Conservation (phyloP, 805 yeast species). For the Saccharomyces kudriavzevii region DNA sequence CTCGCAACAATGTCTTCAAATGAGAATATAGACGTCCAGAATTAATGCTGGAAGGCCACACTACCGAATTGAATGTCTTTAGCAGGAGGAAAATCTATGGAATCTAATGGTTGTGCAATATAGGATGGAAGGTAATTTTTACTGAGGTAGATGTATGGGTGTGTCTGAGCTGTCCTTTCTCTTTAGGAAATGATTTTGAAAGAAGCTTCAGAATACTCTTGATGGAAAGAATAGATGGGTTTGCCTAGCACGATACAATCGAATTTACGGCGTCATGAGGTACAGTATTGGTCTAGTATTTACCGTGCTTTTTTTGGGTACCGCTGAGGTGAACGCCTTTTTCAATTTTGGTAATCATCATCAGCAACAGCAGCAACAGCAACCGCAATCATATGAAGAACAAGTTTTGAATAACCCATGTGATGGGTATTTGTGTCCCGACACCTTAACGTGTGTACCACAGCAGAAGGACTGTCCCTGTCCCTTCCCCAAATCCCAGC, state of each 20-base stretch:
- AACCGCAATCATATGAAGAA: conserved; percentile 30
- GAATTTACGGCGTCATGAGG: not conserved
- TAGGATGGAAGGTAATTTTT: not conserved
- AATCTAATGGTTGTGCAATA: not conserved
- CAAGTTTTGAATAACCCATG: conserved; percentile 41
- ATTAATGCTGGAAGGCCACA: not conserved
- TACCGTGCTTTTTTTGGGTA: not conserved
- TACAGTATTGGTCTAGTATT: not conserved
- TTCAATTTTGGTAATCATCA: conserved; percentile 36
- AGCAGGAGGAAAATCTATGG: not conserved
- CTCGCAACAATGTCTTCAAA: not conserved
- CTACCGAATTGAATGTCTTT: not conserved
- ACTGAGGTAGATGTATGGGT: not conserved
- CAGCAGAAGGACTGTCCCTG: conserved; percentile 76
- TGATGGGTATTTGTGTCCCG: conserved; percentile 67
- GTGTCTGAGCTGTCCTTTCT: conserved; percentile 1
- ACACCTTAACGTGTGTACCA: conserved; percentile 70
- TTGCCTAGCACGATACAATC: not conserved
- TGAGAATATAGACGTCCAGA: not conserved
- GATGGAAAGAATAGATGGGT: not conserved
- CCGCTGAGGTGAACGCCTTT: conserved; percentile 19
- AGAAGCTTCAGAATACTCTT: not conserved
- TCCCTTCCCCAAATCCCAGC: conserved; percentile 76
- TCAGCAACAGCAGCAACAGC: conserved; percentile 32
- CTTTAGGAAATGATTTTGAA: not conserved